phyloP scores from a whole-genome alignment of 306 rosid species.

The Luffa aegyptiaca region DNA sequence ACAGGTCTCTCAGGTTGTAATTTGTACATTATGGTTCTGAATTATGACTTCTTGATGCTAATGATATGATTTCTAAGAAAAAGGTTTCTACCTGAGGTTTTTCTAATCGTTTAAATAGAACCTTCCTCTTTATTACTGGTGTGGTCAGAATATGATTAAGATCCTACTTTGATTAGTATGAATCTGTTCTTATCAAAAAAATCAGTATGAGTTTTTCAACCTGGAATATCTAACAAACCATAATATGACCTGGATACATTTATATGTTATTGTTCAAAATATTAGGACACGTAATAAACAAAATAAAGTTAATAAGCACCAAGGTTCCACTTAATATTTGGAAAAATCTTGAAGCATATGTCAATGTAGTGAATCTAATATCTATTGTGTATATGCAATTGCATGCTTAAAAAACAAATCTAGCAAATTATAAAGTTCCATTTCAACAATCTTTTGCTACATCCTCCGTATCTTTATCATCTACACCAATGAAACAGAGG shows the following conservation, averaged over 20 bases:
- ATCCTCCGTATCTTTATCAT: background rate
- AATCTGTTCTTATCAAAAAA: background rate
- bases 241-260: background rate
- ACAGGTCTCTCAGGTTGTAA: constrained; percentile 55
- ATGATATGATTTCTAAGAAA: background rate
- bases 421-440: background rate
- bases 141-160: background rate
- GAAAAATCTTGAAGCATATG: background rate
- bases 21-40: constrained; percentile 7
- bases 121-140: background rate
- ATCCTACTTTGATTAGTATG: background rate
- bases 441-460: background rate
- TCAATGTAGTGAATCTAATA: background rate
- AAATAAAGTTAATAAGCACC: background rate
- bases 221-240: background rate
- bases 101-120: background rate
- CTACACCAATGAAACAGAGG: background rate
- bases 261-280: background rate
- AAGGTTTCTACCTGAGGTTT: background rate
- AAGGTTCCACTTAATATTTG: background rate
- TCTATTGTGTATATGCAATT: background rate
- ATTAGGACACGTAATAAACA: background rate
- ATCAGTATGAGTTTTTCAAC: background rate
- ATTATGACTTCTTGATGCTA: background rate
- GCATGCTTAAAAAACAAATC: background rate